Base-by-base conservation (phyloP, 2,329 filamentous ascomycete species). In the Stachybotrys chartarum region DNA sequence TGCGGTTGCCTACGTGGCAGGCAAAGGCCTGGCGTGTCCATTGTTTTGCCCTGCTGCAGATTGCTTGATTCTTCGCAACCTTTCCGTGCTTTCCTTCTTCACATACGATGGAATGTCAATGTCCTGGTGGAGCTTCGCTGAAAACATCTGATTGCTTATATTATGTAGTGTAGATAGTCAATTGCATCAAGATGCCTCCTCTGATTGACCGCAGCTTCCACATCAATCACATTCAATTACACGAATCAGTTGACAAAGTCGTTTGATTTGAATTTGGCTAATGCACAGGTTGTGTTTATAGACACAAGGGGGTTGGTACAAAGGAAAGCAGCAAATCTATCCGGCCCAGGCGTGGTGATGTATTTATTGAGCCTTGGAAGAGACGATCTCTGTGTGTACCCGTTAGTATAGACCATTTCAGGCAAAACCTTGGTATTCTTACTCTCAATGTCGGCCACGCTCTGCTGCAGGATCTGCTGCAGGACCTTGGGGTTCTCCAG, bases 401-500 rank as follows among this genome's bases (percentile, higher is more conserved):
- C 5, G 67, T 77, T 71, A 78, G 76, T 62, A 59, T 53, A 47
- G 32, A 39, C 16, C 39, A 51, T 50, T 52, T 17, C 52, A 53
- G 39, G 7, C 32, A 32, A 12, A 8, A 30, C 17, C 17, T 11
- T 16, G 51, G 7, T 31, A 62, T 62, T 68, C 70, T 65, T 81
- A 97, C 92, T 93, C 86, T 99, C 94, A 72, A 99, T 87, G 76
- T 99, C 94, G 62, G 88, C 78, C 70, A 99, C 84, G 75, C 91
- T 96, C 84, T 99, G 94, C 80, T 94, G 88, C 66, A 99, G 86
- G 70, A 99, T 97, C 81, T 97, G 91, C 83, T 97, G 91, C 68
- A 99, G 86, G 64, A 87, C 83, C 85, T 92, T 97, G 75, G 95
- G 94, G 84, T 89, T 97, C 84, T 97, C 90, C 57, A 99, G 86